phyloP scores from a whole-genome alignment of 441 rosid species.

The Macaranga tanarius region DNA sequence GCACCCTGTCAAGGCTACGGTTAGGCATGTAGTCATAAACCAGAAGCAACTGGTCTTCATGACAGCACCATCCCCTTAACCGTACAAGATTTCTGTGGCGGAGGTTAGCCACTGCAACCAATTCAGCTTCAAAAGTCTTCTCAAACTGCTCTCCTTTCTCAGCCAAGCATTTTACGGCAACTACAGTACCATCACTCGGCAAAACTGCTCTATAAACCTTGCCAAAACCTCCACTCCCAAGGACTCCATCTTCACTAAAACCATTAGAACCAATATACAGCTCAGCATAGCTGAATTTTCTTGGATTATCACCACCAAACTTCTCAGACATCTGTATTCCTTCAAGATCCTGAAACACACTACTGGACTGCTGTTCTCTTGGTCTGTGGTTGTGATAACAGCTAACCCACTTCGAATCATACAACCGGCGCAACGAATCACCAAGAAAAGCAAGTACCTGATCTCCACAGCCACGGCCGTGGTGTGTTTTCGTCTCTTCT shows the following conservation, averaged over 20 bases:
- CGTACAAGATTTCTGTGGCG: slow-evolving; percentile 91
- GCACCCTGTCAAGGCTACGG: slow-evolving; percentile 82
- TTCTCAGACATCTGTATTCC: slow-evolving; percentile 73
- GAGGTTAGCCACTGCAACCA: slow-evolving; percentile 87
- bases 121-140: slow-evolving; percentile 87
- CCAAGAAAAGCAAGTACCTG: slow-evolving; percentile 42
- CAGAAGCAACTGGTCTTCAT: slow-evolving; percentile 73
- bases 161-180: slow-evolving; percentile 85
- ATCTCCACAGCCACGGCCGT: slow-evolving; percentile 46
- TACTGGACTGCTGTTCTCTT: slow-evolving; percentile 21
- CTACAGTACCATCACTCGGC: slow-evolving; percentile 83
- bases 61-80: slow-evolving; percentile 82
- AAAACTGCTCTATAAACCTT: slow-evolving; percentile 70
- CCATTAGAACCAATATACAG: slow-evolving; percentile 89
- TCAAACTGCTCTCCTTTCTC: slow-evolving; percentile 94
- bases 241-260: slow-evolving; percentile 59
- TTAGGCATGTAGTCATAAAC: slow-evolving; percentile 97
- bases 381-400: slow-evolving; percentile 27
- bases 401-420: slow-evolving; percentile 41
- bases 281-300: slow-evolving; percentile 88
- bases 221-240: slow-evolving; percentile 94
- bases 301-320: slow-evolving; percentile 69
- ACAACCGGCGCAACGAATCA: slow-evolving; percentile 36
- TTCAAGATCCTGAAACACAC: slow-evolving; percentile 62
- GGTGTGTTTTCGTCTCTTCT: slow-evolving; percentile 23